Evolutionary conservation across 257 asterid species (phyloP).

Genomic region (Sherardia arvensis): DNA sequence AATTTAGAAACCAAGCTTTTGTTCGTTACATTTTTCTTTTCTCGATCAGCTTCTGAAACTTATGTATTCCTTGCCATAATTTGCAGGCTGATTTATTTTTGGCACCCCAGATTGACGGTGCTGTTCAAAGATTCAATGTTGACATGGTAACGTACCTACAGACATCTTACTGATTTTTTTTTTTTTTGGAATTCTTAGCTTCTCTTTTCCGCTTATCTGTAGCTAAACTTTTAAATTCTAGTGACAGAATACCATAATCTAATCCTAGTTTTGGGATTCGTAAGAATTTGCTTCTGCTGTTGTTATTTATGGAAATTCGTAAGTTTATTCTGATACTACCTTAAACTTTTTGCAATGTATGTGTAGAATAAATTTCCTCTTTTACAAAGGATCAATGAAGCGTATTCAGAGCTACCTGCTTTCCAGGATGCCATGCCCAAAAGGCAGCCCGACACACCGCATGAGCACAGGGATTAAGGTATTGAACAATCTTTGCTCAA

Average conservation of each 20-base stretch:
- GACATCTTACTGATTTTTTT: not conserved
- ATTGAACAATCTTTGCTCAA: not conserved
- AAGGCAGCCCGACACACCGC: constrained; percentile 5
- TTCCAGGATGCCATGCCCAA: constrained; percentile 1
- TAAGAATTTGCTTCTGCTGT: not conserved
- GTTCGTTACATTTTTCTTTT: too few relatives aligned
- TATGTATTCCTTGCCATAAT: not conserved
- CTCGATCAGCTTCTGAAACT: not conserved
- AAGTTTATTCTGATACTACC: not conserved
- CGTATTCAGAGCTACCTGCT: constrained; percentile 6
- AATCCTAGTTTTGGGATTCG: not conserved
- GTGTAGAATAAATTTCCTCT: constrained; percentile 2
- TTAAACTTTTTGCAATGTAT: not conserved
- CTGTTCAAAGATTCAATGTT: constrained; percentile 40
- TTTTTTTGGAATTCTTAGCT: not conserved
- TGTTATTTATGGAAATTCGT: not conserved
- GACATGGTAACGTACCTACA: constrained; percentile 34
- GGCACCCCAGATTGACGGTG: constrained; percentile 68
- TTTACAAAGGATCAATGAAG: constrained; percentile 1
- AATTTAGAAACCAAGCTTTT: not conserved
- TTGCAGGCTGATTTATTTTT: constrained; percentile 71
- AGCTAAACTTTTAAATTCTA: not conserved
- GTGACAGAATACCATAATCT: not conserved
- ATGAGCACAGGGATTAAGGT: constrained; percentile 5
- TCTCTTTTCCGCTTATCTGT: not conserved